Percentiles rank a stretch among this genome's conserved stretches.
Conservation (phyloP, 208 protist species). For the Trypanosomatidae sp. region DNA sequence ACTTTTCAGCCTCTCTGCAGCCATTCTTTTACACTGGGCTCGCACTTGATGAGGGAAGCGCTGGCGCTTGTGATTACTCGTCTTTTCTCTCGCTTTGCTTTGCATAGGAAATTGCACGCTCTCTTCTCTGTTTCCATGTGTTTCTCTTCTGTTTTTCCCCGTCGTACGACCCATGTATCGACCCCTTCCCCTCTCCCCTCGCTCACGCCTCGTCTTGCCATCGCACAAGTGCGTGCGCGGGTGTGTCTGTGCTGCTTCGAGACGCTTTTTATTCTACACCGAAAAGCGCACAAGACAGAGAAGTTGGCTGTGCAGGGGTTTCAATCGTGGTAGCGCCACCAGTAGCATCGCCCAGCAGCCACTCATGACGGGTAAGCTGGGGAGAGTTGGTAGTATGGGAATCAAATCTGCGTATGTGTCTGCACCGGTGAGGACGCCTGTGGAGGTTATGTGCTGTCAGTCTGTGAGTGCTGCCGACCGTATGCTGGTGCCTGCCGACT, state of each 20-base stretch:
- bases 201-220: not conserved
- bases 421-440: not conserved
- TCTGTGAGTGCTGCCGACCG: not conserved
- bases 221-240: not conserved
- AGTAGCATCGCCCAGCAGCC: not conserved
- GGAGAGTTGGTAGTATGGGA: constrained; percentile 6
- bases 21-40: not conserved
- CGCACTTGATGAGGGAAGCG: not conserved
- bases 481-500: not conserved
- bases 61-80: not conserved
- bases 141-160: not conserved
- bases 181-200: not conserved
- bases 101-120: not conserved
- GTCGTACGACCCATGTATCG: not conserved
- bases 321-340: not conserved
- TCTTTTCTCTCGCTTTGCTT: not conserved
- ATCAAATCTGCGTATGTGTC: not conserved
- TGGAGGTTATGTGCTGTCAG: not conserved
- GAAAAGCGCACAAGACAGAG: not conserved
- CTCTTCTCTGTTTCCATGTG: not conserved
- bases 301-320: not conserved
- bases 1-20: not conserved
- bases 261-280: not conserved
- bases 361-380: not conserved
- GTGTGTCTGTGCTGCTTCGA: not conserved